Percentiles rank a stretch among this genome's conserved stretches.
phyloP scores from a whole-genome alignment of 371 early-diverging fungal genomes.

The Mortierella sp. region DNA sequence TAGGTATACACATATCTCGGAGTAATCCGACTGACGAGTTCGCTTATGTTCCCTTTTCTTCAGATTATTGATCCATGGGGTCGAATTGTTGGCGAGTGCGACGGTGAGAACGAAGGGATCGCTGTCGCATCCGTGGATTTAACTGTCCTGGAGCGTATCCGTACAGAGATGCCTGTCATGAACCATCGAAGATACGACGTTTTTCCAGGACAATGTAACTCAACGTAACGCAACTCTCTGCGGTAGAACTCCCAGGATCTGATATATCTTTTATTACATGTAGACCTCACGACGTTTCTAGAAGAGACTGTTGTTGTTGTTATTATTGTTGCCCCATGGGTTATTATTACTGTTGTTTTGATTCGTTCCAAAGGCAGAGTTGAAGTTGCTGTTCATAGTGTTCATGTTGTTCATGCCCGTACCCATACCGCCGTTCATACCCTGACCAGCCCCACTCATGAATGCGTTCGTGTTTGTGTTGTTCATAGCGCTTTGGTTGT shows the following conservation, averaged over 20 bases:
- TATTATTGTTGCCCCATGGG: conserved; percentile 24
- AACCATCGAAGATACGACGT: conserved; percentile 76
- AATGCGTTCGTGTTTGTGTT: conserved; percentile 20
- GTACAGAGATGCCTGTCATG: conserved; percentile 82
- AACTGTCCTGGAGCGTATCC: conserved; percentile 64
- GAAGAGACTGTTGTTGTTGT: conserved; percentile 21
- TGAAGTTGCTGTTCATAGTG: conserved; percentile 24
- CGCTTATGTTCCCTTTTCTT: no score
- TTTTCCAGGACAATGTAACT: conserved; percentile 54
- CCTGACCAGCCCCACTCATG: neutral
- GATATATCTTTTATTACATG: no score
- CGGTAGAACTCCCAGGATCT: no score
- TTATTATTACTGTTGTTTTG: conserved; percentile 19
- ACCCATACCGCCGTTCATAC: conserved; percentile 11
- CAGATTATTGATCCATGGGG: conserved; percentile 82
- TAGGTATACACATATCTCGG: no score
- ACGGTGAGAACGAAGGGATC: conserved; percentile 55
- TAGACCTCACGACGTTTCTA: no score
- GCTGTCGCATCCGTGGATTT: conserved; percentile 77
- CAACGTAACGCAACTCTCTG: no score
- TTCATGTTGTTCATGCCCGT: conserved; percentile 3
- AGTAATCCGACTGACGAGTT: no score
- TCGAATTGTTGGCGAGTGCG: conserved; percentile 72
- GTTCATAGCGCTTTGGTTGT: conserved; percentile 1
- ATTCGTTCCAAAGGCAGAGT: conserved; percentile 33